Conservation (phyloP, 2,329 filamentous ascomycete genomes). For the Apiospora phragmitis region DNA sequence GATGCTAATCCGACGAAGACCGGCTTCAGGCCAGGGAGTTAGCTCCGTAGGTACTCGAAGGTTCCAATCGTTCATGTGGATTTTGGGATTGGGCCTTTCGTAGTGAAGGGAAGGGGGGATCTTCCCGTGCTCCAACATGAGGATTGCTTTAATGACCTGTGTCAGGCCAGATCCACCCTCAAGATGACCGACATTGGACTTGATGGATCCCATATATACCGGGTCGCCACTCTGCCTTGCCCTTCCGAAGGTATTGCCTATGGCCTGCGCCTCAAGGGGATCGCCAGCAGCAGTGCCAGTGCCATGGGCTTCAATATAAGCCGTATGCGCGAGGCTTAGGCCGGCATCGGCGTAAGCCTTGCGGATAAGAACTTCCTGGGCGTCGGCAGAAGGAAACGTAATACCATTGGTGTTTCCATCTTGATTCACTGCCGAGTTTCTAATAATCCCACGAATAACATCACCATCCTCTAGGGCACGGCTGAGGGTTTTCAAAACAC, state of each 20-base stretch:
- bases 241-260: not conserved
- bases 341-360: slow-evolving; percentile 10
- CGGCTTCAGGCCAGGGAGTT: slow-evolving; percentile 44
- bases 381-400: slow-evolving; percentile 17
- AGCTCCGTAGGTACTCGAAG: slow-evolving; percentile 45
- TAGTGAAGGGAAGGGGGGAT: slow-evolving; percentile 19
- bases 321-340: slow-evolving; percentile 12
- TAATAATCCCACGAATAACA: slow-evolving; percentile 32
- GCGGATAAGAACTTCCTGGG: slow-evolving; percentile 28
- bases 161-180: slow-evolving; percentile 21
- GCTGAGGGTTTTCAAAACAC: slow-evolving; percentile 40
- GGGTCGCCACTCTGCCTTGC: not conserved
- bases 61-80: slow-evolving; percentile 47
- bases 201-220: slow-evolving; percentile 20
- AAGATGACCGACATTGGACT: slow-evolving; percentile 24
- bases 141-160: slow-evolving; percentile 21
- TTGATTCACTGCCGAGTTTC: slow-evolving; percentile 20
- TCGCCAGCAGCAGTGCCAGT: slow-evolving; percentile 11
- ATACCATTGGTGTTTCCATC: slow-evolving; percentile 18
- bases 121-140: slow-evolving; percentile 17
- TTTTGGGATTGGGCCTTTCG: slow-evolving; percentile 27
- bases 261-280: not conserved
- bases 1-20: slow-evolving; percentile 51
- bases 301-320: slow-evolving; percentile 15
- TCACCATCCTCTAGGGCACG: slow-evolving; percentile 41